Conservation (phyloP, 2,329 filamentous ascomycete genomes). For the Colletotrichum sp. region DNA sequence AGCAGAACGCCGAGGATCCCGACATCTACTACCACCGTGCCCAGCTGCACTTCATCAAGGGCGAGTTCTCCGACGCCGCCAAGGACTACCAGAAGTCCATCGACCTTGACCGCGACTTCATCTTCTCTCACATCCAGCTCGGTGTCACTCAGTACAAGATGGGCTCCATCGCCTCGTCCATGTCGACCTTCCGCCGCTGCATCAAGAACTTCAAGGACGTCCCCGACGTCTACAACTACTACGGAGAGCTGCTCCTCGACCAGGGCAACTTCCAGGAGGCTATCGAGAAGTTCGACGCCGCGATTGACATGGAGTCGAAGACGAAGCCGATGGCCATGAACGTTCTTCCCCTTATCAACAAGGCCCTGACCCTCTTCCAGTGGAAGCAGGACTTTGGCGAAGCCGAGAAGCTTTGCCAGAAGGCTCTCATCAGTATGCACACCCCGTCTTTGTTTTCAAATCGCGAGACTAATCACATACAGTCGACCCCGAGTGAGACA, state of each 20-base stretch:
- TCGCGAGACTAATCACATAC: slow-evolving; percentile 35
- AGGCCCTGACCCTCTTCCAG: slow-evolving; percentile 95
- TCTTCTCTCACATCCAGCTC: slow-evolving; percentile 99
- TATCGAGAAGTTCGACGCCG: slow-evolving; percentile 96
- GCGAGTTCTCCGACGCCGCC: slow-evolving; percentile 89
- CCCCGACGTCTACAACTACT: slow-evolving; percentile 99
- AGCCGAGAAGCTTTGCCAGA: slow-evolving; percentile 95
- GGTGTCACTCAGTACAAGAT: slow-evolving; percentile 99
- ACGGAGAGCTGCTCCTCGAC: slow-evolving; percentile 94
- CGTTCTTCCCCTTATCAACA: slow-evolving; percentile 96
- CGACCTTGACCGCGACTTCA: slow-evolving; percentile 93
- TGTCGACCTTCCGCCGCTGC: slow-evolving; percentile 96
- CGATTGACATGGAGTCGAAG: slow-evolving; percentile 98
- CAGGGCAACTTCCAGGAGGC: slow-evolving; percentile 95
- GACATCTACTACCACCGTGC: slow-evolving; percentile 99
- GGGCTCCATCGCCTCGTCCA: slow-evolving; percentile 95
- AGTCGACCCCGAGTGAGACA: slow-evolving; percentile 99
- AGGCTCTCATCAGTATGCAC: slow-evolving; percentile 90
- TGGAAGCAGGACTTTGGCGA: slow-evolving; percentile 97
- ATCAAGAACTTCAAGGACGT: slow-evolving; percentile 99
- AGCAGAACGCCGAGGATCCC: slow-evolving; percentile 86
- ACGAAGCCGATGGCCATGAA: slow-evolving; percentile 96
- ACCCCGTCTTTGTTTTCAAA: not conserved
- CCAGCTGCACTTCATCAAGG: slow-evolving; percentile 96
- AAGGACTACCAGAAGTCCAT: slow-evolving; percentile 99